Evolutionary conservation across 2,329 filamentous ascomycete species (phyloP), one percentile per base, ranked within the genome.

Genomic region (Ophiosphaerella herpotricha): DNA sequence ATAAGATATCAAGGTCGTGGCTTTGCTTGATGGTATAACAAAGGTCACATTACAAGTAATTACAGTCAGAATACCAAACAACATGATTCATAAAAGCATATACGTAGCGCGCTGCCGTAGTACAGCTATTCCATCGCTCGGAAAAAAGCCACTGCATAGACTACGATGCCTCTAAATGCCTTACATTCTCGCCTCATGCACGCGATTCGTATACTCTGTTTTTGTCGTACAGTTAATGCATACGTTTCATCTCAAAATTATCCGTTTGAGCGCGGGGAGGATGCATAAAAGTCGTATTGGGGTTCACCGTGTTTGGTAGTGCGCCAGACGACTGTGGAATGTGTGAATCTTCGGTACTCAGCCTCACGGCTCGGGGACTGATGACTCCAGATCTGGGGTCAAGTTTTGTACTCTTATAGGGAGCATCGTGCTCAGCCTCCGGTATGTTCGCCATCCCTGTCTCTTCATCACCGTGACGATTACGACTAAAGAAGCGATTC

Each of bases 401-500:
- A 5, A 74, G 48, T 32, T 61, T 69, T 44, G 76, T 73, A 5
- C 55, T 56, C 12, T 43, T 33, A 1, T 60, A 57, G 11, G 60
- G 54, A 16, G 57, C 58, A 6, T 60, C 58, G 23, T 48, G 43
- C 2, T 63, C 60, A 35, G 46, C 54, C 39, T 80, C 78, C 0
- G 76, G 76, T 23, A 80, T 78, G 50, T 76, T 75, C 8, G 73
- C 78, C 54, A 79, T 76, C 46, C 78, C 79, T 58, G 75, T 72
- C 48, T 80, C 58, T 51, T 80, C 75, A 7, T 76, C 70, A 29
- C 63, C 68, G 9, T 60, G 50, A 9, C 57, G 62, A 36, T 51
- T 52, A n/a, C 83, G 79, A 32, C 78, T 74, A 69, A 88, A 84
- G 74, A 88, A 87, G 2, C 85, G 79, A 55, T 85, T 86, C 6